phyloP scores from a whole-genome alignment of 495 filamentous ascomycete genomes.

The Paragyromitra xinjiangensis region DNA sequence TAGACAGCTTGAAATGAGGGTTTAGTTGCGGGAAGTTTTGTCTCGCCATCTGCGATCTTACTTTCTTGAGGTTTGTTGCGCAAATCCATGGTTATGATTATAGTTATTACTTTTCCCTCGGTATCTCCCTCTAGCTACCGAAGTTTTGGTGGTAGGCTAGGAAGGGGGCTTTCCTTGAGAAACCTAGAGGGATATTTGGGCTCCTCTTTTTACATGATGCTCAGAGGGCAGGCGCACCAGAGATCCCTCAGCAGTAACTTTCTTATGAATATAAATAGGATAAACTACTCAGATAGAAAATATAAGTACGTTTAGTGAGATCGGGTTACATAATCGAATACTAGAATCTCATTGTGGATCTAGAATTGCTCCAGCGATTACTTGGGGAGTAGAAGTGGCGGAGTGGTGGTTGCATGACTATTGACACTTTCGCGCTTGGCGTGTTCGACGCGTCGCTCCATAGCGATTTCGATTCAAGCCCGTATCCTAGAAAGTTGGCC shows the following conservation, averaged over 20 bases:
- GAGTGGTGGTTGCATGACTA: neutral
- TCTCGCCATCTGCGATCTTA: neutral
- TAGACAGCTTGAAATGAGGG: neutral
- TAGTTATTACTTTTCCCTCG: neutral
- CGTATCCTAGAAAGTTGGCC: conserved; percentile 6
- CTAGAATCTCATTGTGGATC: too few relatives aligned
- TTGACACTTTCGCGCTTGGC: conserved; percentile 28
- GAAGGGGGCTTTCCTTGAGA: neutral
- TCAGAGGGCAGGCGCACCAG: neutral
- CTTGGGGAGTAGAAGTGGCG: neutral
- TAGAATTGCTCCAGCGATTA: too few relatives aligned
- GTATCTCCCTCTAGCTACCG: neutral
- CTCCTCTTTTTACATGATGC: neutral
- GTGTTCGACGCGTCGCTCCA: conserved; percentile 31
- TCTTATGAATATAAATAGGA: neutral
- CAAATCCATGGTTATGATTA: neutral
- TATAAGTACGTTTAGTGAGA: too few relatives aligned
- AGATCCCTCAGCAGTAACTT: neutral
- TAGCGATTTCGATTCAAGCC: conserved; percentile 15
- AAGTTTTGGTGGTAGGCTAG: neutral
- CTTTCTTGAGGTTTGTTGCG: neutral
- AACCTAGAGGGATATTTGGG: neutral
- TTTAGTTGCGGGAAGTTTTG: neutral
- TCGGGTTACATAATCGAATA: too few relatives aligned
- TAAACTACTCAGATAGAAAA: too few relatives aligned